Percentiles rank a stretch among this genome's conserved stretches.
Conservation (phyloP, 768 basidiomycete species). For the Russula sp. region DNA sequence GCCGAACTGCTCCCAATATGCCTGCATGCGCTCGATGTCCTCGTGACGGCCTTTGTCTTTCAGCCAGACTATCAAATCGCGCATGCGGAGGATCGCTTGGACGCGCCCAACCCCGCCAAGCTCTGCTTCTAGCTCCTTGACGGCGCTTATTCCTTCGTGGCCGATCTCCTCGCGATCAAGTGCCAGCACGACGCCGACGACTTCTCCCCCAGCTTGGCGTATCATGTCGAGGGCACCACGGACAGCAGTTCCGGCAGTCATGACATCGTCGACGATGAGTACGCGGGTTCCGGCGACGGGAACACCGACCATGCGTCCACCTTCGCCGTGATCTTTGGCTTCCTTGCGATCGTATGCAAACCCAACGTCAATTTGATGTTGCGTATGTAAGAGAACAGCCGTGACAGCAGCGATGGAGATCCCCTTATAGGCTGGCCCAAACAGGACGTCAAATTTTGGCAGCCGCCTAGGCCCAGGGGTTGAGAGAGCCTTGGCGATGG, state of each 20-base stretch:
- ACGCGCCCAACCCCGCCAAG: constrained; percentile 68
- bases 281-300: constrained; percentile 75
- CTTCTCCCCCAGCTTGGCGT: constrained; percentile 58
- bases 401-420: constrained; percentile 90
- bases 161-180: constrained; percentile 87
- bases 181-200: constrained; percentile 83
- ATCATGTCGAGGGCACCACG: constrained; percentile 78
- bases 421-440: constrained; percentile 97
- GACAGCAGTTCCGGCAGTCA: constrained; percentile 88
- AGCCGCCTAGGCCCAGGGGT: constrained; percentile 28
- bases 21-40: constrained; percentile 65
- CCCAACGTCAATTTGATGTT: constrained; percentile 60
- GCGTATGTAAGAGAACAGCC: constrained; percentile 63
- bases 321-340: constrained; percentile 93
- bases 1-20: constrained; percentile 72
- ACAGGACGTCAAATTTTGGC: constrained; percentile 70
- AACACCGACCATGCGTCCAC: constrained; percentile 85
- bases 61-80: constrained; percentile 80
- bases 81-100: constrained; percentile 75
- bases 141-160: constrained; percentile 64
- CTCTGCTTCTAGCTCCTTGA: constrained; percentile 73
- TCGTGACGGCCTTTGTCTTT: constrained; percentile 58
- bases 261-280: constrained; percentile 92
- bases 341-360: constrained; percentile 96
- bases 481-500: constrained; percentile 55